Conservation (phyloP, 1,139 yeast species). For the Geotrichum reessii region DNA sequence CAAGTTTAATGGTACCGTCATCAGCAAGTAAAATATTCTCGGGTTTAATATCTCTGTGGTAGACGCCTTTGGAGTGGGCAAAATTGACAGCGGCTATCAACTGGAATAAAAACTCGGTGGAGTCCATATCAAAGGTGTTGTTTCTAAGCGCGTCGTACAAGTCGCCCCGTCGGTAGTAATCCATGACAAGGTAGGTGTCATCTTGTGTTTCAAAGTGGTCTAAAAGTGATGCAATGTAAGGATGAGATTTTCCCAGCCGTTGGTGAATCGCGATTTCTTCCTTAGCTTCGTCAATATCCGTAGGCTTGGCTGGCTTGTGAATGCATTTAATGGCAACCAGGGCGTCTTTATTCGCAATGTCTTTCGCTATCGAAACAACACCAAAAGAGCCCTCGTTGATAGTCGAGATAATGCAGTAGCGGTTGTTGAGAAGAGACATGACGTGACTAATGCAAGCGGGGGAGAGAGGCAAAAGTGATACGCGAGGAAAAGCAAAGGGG, state of each 20-base stretch:
- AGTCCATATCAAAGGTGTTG: constrained; percentile 52
- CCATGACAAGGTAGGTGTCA: constrained; percentile 59
- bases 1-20: constrained; percentile 68
- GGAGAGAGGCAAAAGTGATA: neutral
- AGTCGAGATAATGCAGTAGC: constrained; percentile 67
- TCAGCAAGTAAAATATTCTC: constrained; percentile 70
- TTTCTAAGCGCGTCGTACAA: constrained; percentile 85
- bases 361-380: constrained; percentile 80
- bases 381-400: constrained; percentile 94
- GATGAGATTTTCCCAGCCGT: constrained; percentile 51
- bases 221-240: constrained; percentile 57
- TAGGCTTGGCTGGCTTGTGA: constrained; percentile 29
- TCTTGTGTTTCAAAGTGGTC: constrained; percentile 65
- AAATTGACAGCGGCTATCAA: constrained; percentile 70
- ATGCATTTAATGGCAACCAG: constrained; percentile 84
- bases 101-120: constrained; percentile 70
- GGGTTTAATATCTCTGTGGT: constrained; percentile 85
- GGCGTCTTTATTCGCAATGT: constrained; percentile 44
- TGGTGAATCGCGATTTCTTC: constrained; percentile 74
- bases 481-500: neutral
- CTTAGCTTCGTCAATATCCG: constrained; percentile 51
- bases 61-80: constrained; percentile 68
- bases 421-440: constrained; percentile 40
- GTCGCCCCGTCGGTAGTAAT: constrained; percentile 88
- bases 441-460: neutral